Evolutionary conservation across 1,139 yeast genomes (phyloP), one percentile per base, ranked within the genome.

Genomic region (Cylindricascospora bacillispora): DNA sequence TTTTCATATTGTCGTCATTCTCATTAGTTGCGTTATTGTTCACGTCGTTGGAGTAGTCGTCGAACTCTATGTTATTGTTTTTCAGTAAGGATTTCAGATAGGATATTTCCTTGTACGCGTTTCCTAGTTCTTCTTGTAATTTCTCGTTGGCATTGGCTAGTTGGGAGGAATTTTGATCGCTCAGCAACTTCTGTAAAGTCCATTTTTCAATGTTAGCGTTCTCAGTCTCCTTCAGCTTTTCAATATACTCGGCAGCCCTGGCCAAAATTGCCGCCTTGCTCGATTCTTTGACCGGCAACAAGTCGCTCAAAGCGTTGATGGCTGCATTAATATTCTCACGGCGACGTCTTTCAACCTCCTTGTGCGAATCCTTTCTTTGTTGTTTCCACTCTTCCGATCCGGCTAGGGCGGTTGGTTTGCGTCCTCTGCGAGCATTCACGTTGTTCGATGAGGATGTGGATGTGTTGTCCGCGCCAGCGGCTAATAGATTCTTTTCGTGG

Each of bases 301-400:
- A 62, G 28, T 72, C 71, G 24, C 93, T 82, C 45, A 89, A 67
- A 47, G 77, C 85, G 47, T 76, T 77, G 52, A 89, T 86, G 9
- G 97, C 97, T 30, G 69, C 66, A 57, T 86, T 89, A 52, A 89
- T 89, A 29, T 79, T 74, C 52, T 89, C 95, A 48, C 99, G 73
- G 52, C 99, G 76, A 47, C 97, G 74, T 50, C 95, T 71, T 60
- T 89, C 99, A 18, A 89, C 98, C 59, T 92, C 98, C 58, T 89
- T 89, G 62, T 89, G 99, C 56, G 83, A 86, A 45, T 81, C 82
- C 46, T 81, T 76, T 45, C 95, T 72, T 52, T 73, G 70, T 43
- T 70, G 70, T 52, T 79, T 86, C 93, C 95, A 85, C 55, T 82
- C 95, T 18, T 79, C 92, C 13, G 82, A 61, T 7, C 83, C 83